Evolutionary conservation across 345 rosid species (phyloP).

Genomic region (Citrus inodora): DNA sequence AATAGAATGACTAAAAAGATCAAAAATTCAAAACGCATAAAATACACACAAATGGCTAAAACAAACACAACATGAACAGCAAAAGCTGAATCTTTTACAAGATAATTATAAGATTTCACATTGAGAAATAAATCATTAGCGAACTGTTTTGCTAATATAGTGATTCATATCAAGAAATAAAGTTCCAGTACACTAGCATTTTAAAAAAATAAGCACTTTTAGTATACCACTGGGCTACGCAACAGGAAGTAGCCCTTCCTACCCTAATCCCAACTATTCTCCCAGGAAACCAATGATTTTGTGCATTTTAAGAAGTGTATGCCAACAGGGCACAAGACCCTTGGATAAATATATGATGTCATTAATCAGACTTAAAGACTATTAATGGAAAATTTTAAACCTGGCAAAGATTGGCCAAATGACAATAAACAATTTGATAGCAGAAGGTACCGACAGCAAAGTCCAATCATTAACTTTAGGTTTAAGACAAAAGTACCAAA

Average conservation of each 20-base stretch:
- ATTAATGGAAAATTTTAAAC: background rate
- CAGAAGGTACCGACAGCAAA: background rate
- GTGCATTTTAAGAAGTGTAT: background rate
- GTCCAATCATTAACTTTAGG: background rate
- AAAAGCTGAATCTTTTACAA: background rate
- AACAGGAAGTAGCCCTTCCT: background rate
- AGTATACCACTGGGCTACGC: background rate
- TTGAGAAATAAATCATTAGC: background rate
- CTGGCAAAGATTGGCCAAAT: background rate
- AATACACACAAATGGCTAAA: background rate
- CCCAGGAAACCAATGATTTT: background rate
- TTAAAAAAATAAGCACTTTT: background rate
- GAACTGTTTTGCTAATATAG: background rate
- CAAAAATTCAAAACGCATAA: background rate
- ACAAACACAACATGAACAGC: background rate
- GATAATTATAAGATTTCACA: background rate
- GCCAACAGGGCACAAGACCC: background rate
- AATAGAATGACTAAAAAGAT: background rate
- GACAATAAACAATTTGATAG: no score
- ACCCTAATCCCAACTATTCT: background rate
- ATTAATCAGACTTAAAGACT: background rate
- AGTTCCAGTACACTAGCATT: background rate
- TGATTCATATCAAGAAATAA: background rate
- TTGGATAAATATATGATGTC: background rate
- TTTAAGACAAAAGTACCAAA: background rate